phyloP scores from a whole-genome alignment of 129 eudicot species.

The Centaurea solstitialis region DNA sequence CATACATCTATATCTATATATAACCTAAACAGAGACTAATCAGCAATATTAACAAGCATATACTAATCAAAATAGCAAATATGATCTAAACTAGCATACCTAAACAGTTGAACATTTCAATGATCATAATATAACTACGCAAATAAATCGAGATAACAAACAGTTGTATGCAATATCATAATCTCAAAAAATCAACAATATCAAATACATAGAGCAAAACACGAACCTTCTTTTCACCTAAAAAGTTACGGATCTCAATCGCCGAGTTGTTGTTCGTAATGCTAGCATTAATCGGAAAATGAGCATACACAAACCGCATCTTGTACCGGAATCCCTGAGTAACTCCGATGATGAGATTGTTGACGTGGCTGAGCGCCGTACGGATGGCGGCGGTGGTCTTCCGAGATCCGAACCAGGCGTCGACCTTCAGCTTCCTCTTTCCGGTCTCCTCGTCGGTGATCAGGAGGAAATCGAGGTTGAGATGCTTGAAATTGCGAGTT shows the following conservation, averaged over 20 bases:
- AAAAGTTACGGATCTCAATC: constrained; percentile 44
- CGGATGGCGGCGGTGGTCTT: constrained; percentile 44
- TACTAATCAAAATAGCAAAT: too few species aligned
- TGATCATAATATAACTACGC: not conserved
- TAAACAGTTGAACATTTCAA: not conserved
- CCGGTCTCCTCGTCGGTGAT: constrained; percentile 43
- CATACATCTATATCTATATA: not conserved
- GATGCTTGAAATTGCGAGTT: constrained; percentile 40
- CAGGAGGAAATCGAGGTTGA: constrained; percentile 35
- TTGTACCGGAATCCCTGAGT: constrained; percentile 41
- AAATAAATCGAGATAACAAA: not conserved
- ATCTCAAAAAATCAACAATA: too few species aligned
- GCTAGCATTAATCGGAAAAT: constrained; percentile 42
- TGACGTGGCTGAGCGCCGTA: constrained; percentile 39
- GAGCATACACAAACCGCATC: constrained; percentile 45
- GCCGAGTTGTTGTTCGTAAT: constrained; percentile 29
- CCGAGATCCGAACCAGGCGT: constrained; percentile 42
- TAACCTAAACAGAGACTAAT: too few species aligned
- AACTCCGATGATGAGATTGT: constrained; percentile 31
- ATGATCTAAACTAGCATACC: not conserved
- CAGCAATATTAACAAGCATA: too few species aligned
- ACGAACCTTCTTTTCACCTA: constrained; percentile 40
- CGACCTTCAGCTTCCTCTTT: constrained; percentile 35
- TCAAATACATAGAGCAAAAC: not conserved
- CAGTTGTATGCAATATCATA: not conserved